Percentiles rank a stretch among this genome's conserved stretches.
These are phyloP conservation scores for Cordyceps tenuipes DNA, from an alignment of 2,329 filamentous ascomycete genomes.

Conservation along the genomic window DNA sequence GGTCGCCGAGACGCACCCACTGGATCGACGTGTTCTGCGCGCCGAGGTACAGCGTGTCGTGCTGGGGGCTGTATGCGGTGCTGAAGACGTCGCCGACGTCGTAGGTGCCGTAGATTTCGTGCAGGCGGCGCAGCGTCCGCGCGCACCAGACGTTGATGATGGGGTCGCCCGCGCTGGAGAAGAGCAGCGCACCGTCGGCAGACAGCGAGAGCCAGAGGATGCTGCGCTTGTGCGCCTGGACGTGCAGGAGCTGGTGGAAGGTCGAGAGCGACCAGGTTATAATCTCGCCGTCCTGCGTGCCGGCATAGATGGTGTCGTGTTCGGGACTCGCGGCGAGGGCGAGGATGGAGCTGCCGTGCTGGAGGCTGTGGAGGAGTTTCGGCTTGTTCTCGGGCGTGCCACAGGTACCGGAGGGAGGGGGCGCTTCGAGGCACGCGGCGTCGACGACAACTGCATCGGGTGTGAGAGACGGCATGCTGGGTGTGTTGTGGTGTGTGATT, in stretches of 20 bases:
- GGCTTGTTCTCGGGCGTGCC: slow-evolving; percentile 31
- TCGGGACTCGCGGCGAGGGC: slow-evolving; percentile 72
- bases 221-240: slow-evolving; percentile 86
- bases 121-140: slow-evolving; percentile 63
- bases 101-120: slow-evolving; percentile 87
- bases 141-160: slow-evolving; percentile 93
- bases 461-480: slow-evolving; percentile 4
- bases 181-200: slow-evolving; percentile 64
- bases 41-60: slow-evolving; percentile 81
- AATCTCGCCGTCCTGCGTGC: slow-evolving; percentile 89
- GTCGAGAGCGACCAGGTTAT: slow-evolving; percentile 84
- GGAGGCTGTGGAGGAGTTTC: slow-evolving; percentile 64
- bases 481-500: neutral
- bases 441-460: neutral
- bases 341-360: slow-evolving; percentile 72
- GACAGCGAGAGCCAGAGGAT: slow-evolving; percentile 80
- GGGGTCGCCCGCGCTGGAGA: slow-evolving; percentile 89
- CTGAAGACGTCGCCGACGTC: slow-evolving; percentile 96
- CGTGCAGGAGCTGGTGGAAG: slow-evolving; percentile 68
- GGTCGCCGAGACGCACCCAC: slow-evolving; percentile 73
- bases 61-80: slow-evolving; percentile 72
- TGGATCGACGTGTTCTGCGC: slow-evolving; percentile 93
- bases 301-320: slow-evolving; percentile 76
- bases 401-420: neutral
- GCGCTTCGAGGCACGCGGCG: neutral